Conservation (phyloP, 2,329 filamentous ascomycete genomes). For the Lachnellula hyalina region DNA sequence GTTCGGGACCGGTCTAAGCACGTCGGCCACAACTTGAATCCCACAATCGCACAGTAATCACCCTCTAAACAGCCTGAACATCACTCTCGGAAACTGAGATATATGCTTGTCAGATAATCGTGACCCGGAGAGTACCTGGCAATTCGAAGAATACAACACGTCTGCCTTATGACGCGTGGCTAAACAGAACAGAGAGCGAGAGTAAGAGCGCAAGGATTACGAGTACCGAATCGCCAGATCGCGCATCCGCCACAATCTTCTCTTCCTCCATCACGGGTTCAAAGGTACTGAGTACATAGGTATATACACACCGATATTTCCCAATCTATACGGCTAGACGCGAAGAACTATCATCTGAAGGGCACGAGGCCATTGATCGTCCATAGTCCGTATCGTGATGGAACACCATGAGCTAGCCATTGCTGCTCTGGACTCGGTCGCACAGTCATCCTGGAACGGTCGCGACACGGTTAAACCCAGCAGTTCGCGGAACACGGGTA, state of each 20-base stretch:
- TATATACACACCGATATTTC: not conserved
- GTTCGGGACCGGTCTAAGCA: not conserved
- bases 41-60: not conserved
- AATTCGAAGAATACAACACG: not conserved
- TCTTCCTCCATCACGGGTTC: not conserved
- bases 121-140: not conserved
- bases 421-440: conserved; percentile 23
- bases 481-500: conserved; percentile 21
- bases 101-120: not conserved
- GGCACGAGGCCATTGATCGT: not conserved
- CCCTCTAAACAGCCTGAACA: not conserved
- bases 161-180: conserved; percentile 14
- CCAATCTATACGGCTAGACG: not conserved
- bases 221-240: conserved; percentile 6
- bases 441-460: conserved; percentile 17
- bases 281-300: not conserved
- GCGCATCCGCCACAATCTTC: conserved; percentile 2
- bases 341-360: not conserved
- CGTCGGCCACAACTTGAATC: conserved; percentile 1
- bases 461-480: conserved; percentile 18
- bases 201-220: too few species aligned
- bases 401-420: conserved; percentile 26
- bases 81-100: not conserved
- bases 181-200: not conserved
- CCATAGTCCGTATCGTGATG: conserved; percentile 13